Evolutionary conservation across 805 yeast species (phyloP), one percentile per base, ranked within the genome.

Genomic region (Metschnikowia colocasiae): DNA sequence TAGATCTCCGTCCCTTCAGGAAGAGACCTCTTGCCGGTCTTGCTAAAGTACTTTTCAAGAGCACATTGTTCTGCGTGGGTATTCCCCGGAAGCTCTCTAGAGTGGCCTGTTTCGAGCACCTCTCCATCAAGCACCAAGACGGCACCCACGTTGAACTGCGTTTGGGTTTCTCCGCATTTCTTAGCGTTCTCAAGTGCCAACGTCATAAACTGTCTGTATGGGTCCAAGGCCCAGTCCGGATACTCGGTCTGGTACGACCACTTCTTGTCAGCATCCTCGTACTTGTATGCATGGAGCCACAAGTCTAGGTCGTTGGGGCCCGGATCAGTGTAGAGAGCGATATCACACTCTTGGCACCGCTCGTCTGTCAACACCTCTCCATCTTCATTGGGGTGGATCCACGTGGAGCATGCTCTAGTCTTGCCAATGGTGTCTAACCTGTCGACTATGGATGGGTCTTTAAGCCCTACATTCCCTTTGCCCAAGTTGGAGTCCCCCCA

Each of bases 51-150:
- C 64, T 94, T 94, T 27, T 82, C 85, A 47, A 94, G 61, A 0
- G 97, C 97, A 70, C 95, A 85, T 62, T 94, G 97, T 59, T 94
- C 99, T 3, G 99, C 99, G 63, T 92, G 99, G 0, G 99, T 92
- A 64, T 92, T 94, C 0, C 98, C 99, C 16, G 85, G 87, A 2
- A 91, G 69, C 64, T 94, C 99, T 46, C 98, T 75, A 0, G 98
- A 88, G 59, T 80, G 89, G 0, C 99, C 99, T 0, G 87, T 81
- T 6, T 85, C 75, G n/a, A 94, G 61, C 0, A 92, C 71, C 44
- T 76, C 59, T 32, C 86, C 85, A 43, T 66, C 58, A 46, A 76
- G 67, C 0, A 81, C 92, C 4, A 94, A 69, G 0, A 89, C 82
- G 0, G 96, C 95, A 5, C 99, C 99, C n/a, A 94, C 98, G 53